These are phyloP conservation scores for Neonectria ditissima DNA, from an alignment of 2,329 filamentous ascomycete species.

Conservation along the genomic window DNA sequence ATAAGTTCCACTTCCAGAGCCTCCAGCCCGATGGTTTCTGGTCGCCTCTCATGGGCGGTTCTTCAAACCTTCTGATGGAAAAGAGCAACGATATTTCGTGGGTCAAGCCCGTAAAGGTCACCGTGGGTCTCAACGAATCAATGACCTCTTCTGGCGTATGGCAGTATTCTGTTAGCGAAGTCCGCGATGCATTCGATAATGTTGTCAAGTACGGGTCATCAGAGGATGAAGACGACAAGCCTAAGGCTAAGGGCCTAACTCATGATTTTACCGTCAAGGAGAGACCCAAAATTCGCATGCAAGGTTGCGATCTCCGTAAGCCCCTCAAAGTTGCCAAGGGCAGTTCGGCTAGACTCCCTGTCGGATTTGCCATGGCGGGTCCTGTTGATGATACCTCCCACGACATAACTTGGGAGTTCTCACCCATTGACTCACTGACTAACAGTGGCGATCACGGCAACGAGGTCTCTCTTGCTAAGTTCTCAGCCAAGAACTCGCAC, in stretches of 20 bases:
- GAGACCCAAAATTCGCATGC: conserved; percentile 78
- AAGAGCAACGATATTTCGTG: conserved; percentile 79
- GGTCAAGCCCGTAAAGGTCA: conserved; percentile 80
- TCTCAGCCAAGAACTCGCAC: conserved; percentile 70
- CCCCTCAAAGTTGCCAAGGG: conserved; percentile 88
- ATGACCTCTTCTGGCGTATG: conserved; percentile 83
- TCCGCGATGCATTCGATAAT: conserved; percentile 92
- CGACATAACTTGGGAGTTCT: conserved; percentile 84
- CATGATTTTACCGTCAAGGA: conserved; percentile 89
- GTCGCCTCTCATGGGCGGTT: conserved; percentile 78
- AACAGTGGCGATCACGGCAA: conserved; percentile 77
- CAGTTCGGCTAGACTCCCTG: conserved; percentile 73
- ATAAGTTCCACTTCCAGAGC: conserved; percentile 90
- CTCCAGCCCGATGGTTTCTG: conserved; percentile 89
- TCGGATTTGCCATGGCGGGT: conserved; percentile 75
- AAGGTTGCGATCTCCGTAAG: conserved; percentile 81
- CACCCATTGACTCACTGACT: conserved; percentile 75
- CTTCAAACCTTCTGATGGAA: conserved; percentile 70
- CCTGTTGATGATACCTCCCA: conserved; percentile 72
- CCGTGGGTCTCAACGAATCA: conserved; percentile 90
- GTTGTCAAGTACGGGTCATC: conserved; percentile 77
- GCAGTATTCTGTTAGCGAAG: conserved; percentile 92
- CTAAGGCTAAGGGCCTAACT: conserved; percentile 72
- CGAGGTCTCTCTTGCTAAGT: conserved; percentile 66
- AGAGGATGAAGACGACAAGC: conserved; percentile 76